Evolutionary conservation across 208 protist genomes (phyloP).

Genomic region (Tetramitus jugosus): DNA sequence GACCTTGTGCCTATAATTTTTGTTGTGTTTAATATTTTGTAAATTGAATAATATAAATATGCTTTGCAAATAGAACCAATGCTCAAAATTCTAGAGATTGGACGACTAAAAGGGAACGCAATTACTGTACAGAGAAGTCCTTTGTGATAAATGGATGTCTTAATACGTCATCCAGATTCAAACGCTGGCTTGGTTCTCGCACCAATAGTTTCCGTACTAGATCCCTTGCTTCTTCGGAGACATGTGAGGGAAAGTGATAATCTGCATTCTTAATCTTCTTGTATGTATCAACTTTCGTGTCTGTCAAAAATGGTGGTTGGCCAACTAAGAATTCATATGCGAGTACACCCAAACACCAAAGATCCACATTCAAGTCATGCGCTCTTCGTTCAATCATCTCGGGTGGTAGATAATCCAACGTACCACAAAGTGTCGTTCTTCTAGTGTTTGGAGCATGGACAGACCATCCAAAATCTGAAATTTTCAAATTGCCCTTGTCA

Average conservation of each 20-base stretch:
- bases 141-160: too few relatives aligned
- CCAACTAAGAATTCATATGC: constrained; percentile 92
- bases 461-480: constrained; percentile 98
- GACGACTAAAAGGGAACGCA: too few relatives aligned
- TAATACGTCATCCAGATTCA: too few relatives aligned
- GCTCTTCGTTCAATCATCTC: constrained; percentile 85
- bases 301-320: constrained; percentile 79
- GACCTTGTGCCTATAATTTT: too few relatives aligned
- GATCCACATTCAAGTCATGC: constrained; percentile 77
- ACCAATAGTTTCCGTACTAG: background rate
- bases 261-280: constrained; percentile 77
- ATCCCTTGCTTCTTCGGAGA: constrained; percentile 59
- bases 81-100: too few relatives aligned
- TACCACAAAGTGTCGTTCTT: constrained; percentile 89
- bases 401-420: constrained; percentile 97
- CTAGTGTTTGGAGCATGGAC: constrained; percentile 86
- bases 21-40: background rate
- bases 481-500: constrained; percentile 80
- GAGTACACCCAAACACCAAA: constrained; percentile 93
- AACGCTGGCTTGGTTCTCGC: background rate
- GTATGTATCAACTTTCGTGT: constrained; percentile 70
- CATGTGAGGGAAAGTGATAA: constrained; percentile 63
- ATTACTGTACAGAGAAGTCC: too few relatives aligned
- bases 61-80: background rate
- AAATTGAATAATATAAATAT: background rate